These are phyloP conservation scores for Acer negundo DNA, from an alignment of 345 rosid species.

Conservation along the genomic window DNA sequence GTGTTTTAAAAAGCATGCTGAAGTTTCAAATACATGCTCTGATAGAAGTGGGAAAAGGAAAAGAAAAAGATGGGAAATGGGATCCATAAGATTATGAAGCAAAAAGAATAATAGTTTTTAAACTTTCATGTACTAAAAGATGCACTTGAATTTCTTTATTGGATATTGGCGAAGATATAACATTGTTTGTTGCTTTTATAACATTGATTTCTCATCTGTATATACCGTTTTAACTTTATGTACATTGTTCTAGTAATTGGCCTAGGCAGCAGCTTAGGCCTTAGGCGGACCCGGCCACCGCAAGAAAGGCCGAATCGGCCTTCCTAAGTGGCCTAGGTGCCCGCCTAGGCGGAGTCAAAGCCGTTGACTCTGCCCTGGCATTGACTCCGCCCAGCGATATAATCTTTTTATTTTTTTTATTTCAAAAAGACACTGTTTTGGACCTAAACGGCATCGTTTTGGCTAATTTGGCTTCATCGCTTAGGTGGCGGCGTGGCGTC, in stretches of 20 bases:
- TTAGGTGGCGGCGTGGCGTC: no score
- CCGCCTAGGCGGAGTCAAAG: no score
- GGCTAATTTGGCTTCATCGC: no score
- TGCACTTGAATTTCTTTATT: neutral
- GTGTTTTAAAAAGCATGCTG: neutral
- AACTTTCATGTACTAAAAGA: neutral
- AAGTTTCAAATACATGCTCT: neutral
- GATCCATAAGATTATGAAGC: neutral
- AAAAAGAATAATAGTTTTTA: neutral
- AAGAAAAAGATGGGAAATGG: neutral
- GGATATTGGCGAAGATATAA: neutral
- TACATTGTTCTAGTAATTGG: neutral
- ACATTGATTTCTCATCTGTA: neutral
- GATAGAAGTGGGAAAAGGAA: neutral
- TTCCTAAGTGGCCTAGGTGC: no score
- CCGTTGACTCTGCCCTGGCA: neutral
- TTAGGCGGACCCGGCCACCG: no score
- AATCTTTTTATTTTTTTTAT: no score
- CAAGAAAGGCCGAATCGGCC: no score
- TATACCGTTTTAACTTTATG: neutral
- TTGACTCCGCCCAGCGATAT: neutral
- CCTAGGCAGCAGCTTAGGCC: no score
- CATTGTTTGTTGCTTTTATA: neutral
- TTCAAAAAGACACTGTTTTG: no score
- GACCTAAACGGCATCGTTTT: no score